phyloP scores from a whole-genome alignment of 164 flowering plant species.

The Saururus chinensis region DNA sequence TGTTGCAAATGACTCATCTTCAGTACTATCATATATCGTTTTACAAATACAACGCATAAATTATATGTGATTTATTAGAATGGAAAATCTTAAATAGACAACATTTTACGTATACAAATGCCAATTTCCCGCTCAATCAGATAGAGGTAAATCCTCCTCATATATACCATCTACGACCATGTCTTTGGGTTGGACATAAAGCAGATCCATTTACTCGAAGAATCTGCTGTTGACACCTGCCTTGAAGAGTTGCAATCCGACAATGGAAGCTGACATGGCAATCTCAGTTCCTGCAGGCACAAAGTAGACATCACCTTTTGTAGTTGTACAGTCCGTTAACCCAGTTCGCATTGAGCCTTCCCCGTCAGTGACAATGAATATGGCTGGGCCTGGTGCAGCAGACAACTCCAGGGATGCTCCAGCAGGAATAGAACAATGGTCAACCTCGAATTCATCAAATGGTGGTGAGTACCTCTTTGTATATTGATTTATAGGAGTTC shows the following conservation, averaged over 20 bases:
- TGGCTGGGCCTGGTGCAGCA: constrained; percentile 60
- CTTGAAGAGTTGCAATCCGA: constrained; percentile 44
- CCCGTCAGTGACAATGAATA: constrained; percentile 51
- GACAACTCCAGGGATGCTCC: constrained; percentile 43
- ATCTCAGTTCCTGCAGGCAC: constrained; percentile 52
- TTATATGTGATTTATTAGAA: too few relatives aligned
- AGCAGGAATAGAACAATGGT: constrained; percentile 45
- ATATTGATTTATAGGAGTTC: constrained; percentile 38
- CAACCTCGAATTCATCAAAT: constrained; percentile 92
- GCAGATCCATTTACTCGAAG: background rate
- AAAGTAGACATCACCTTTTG: constrained; percentile 60
- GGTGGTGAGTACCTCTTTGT: constrained; percentile 65
- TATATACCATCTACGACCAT: too few relatives aligned
- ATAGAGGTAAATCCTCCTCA: background rate
- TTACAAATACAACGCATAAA: too few relatives aligned
- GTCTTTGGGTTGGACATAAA: too few relatives aligned
- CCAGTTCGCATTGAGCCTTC: constrained; percentile 33
- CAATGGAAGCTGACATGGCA: constrained; percentile 9
- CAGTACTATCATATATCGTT: too few relatives aligned
- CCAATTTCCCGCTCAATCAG: background rate
- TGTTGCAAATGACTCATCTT: too few relatives aligned
- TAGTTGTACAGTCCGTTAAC: constrained; percentile 15
- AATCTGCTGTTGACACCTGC: constrained; percentile 62
- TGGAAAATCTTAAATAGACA: too few relatives aligned
- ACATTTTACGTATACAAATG: too few relatives aligned